These are phyloP conservation scores for Lactifluus pinguis DNA, from an alignment of 768 basidiomycete genomes.

Conservation along the genomic window DNA sequence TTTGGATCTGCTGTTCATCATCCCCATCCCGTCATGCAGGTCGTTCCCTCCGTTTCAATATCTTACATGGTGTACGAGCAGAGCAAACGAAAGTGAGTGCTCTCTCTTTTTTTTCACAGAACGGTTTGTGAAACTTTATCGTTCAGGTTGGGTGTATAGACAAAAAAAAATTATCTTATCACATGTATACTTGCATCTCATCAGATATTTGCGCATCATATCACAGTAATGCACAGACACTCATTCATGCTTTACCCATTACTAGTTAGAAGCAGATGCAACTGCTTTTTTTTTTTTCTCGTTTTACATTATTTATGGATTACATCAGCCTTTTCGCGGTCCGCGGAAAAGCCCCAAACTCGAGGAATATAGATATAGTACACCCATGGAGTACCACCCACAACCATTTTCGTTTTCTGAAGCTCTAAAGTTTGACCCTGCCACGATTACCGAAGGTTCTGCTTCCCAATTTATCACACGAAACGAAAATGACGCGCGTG, in stretches of 20 bases:
- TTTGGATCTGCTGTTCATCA: not conserved
- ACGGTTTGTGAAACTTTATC: not conserved
- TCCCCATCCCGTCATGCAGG: constrained; percentile 35
- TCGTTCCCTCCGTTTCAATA: constrained; percentile 94
- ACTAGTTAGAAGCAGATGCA: not conserved
- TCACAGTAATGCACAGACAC: not conserved
- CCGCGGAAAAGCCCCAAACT: too few relatives aligned
- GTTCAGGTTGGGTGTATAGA: constrained; percentile 11
- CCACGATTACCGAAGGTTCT: constrained; percentile 63
- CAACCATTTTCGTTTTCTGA: constrained; percentile 71
- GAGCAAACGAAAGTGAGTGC: constrained; percentile 62
- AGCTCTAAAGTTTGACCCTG: constrained; percentile 54
- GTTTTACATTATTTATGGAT: not conserved
- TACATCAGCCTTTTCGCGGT: not conserved
- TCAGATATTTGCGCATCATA: not conserved
- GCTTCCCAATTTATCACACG: not conserved
- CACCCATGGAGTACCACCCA: constrained; percentile 49
- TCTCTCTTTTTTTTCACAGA: not conserved
- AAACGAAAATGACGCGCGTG: not conserved
- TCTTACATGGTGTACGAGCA: constrained; percentile 93
- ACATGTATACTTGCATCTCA: constrained; percentile 1
- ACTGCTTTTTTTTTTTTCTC: not conserved
- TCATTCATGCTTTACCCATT: not conserved
- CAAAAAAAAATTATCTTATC: constrained; percentile 2
- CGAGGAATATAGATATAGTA: not conserved